phyloP scores from a whole-genome alignment of 2,329 filamentous ascomycete species.

The Aureobasidium sp. region DNA sequence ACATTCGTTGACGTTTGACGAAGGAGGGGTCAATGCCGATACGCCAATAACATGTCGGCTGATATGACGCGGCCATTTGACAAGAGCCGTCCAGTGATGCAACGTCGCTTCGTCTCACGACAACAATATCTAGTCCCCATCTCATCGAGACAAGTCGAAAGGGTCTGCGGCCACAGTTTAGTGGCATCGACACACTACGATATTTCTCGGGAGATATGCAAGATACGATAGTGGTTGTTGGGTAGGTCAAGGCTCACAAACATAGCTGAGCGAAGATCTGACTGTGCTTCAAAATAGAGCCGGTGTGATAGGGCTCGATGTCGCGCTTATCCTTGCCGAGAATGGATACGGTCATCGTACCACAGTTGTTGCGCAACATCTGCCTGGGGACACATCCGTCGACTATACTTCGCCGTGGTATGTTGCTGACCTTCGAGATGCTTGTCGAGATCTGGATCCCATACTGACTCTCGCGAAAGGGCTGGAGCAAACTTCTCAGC shows the following conservation, averaged over 20 bases:
- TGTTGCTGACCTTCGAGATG: not conserved
- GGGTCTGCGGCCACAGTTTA: too few relatives aligned
- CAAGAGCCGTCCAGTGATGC: too few relatives aligned
- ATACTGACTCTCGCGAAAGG: not conserved
- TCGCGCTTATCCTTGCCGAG: not conserved
- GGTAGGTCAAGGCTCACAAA: not conserved
- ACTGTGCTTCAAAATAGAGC: not conserved
- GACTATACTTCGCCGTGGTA: constrained; percentile 5
- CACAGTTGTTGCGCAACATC: not conserved
- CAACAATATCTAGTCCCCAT: too few relatives aligned
- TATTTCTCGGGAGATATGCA: too few relatives aligned
- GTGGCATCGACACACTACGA: too few relatives aligned
- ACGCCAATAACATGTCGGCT: too few relatives aligned
- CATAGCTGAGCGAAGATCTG: not conserved
- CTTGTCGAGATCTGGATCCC: not conserved
- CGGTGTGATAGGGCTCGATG: not conserved
- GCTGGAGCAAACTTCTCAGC: constrained; percentile 7
- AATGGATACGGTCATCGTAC: not conserved
- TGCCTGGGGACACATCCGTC: constrained; percentile 1
- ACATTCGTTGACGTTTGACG: too few relatives aligned
- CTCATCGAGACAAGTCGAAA: too few relatives aligned
- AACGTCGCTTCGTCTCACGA: too few relatives aligned
- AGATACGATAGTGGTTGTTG: not conserved
- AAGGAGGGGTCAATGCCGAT: too few relatives aligned
- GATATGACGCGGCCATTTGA: too few relatives aligned